Conservation (phyloP, 345 rosid species). For the Laguncularia racemosa region DNA sequence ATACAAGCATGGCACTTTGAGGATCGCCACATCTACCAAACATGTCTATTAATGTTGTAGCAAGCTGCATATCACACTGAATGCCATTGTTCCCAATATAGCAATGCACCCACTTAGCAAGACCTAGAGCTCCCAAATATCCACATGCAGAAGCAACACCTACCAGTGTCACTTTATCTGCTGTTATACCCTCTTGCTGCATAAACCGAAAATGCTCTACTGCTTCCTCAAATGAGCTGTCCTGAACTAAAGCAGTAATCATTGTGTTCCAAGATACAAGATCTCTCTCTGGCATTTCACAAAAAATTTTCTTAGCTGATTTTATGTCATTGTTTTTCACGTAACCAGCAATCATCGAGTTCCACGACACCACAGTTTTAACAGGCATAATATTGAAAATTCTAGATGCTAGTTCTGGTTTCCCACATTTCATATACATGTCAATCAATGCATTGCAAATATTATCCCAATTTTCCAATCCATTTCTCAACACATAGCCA, state of each 20-base stretch:
- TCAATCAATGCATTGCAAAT: conserved; percentile 44
- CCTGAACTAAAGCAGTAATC: conserved; percentile 47
- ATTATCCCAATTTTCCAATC: conserved; percentile 41
- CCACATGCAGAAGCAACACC: conserved; percentile 60
- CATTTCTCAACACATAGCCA: conserved; percentile 47
- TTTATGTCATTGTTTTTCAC: conserved; percentile 39
- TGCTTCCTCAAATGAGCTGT: conserved; percentile 54
- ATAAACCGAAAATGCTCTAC: conserved; percentile 39
- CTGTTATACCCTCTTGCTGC: conserved; percentile 42
- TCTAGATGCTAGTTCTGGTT: conserved; percentile 34
- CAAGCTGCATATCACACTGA: conserved; percentile 41
- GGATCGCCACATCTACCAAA: conserved; percentile 66
- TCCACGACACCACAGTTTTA: conserved; percentile 60
- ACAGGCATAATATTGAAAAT: conserved; percentile 38
- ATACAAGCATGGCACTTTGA: conserved; percentile 41
- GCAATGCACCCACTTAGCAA: conserved; percentile 49
- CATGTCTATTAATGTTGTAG: conserved; percentile 55
- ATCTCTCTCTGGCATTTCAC: conserved; percentile 53
- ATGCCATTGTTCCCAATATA: conserved; percentile 31
- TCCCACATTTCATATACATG: conserved; percentile 59
- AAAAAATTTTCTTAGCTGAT: conserved; percentile 40
- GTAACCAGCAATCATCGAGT: conserved; percentile 43
- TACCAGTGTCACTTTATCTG: conserved; percentile 49
- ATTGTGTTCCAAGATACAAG: conserved; percentile 56
- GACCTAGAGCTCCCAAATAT: conserved; percentile 48